Base-by-base conservation (phyloP, 1,139 yeast species). In the Groenewaldozyma auringiensis region DNA sequence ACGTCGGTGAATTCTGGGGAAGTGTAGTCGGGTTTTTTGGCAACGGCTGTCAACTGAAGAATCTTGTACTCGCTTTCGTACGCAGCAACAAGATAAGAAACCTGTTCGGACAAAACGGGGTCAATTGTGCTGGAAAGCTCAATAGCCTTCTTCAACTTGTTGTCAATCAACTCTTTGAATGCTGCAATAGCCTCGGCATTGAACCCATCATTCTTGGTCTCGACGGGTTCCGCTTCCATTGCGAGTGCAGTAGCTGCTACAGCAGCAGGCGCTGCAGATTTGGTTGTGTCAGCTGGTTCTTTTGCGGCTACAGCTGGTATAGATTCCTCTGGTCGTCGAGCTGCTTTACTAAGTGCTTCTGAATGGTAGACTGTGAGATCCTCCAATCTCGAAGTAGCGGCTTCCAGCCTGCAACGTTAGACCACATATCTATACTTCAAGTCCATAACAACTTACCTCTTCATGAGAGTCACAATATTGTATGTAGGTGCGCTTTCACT, bases 301-400 rank as follows among this genome's bases (percentile, higher is more conserved):
- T 37, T 37, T 3, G 37, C 49, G 3, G 40, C 45, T 13, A 39
- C 21, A 21, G 33, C 34, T 2, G 50, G 50, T n/a, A 54, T 38
- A 18, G 54, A 46, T 42, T 73, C 79, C 20, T 49, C 46, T 11
- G 29, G 11, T 4, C 45, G 42, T 2, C 40, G 35, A 4, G 57
- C 51, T 22, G 55, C 52, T 39, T 48, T 52, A 17, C 50, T 55
- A 34, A 61, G 47, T 4, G 61, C 52, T 42, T 76, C 81, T 52
- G 82, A 85, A 62, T 85, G 95, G 62, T 76, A 81, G 48, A 84
- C 76, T 21, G 95, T 84, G 47, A 88, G 79, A 64, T 88, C 96
- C 60, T 88, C 96, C 58, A 88, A 77, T 44, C 96, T 78, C 13
- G 95, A 83, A 13, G 96, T 87, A 36, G 96, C 96, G 16, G 95